phyloP scores from a whole-genome alignment of 2,329 filamentous ascomycete genomes.

The Colletotrichum salicis region DNA sequence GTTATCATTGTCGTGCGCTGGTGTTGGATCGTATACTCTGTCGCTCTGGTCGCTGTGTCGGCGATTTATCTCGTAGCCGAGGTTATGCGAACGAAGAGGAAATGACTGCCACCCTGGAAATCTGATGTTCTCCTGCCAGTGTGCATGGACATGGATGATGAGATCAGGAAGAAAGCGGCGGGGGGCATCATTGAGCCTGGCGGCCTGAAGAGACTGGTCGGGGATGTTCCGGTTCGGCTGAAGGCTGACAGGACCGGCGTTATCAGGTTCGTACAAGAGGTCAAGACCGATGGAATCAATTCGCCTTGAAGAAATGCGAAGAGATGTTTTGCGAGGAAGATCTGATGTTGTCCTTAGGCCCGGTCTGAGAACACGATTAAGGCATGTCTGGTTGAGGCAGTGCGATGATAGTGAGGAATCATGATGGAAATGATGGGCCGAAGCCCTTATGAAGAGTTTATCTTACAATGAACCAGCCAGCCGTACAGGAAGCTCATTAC shows the following conservation, averaged over 20 bases:
- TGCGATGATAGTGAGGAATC: not conserved
- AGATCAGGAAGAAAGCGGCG: not conserved
- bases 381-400: not conserved
- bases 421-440: not conserved
- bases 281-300: not conserved
- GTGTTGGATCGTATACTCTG: not conserved
- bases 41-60: not conserved
- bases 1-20: not conserved
- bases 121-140: conserved; percentile 1
- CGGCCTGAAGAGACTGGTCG: not conserved
- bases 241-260: not conserved
- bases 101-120: conserved; percentile 38
- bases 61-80: not conserved
- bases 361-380: not conserved
- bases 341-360: not conserved
- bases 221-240: not conserved
- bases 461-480: not conserved
- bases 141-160: not conserved
- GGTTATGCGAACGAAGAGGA: conserved; percentile 38
- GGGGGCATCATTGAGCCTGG: not conserved
- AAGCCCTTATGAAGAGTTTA: not conserved
- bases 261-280: not conserved
- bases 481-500: not conserved
- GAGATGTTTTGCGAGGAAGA: not conserved
- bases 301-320: not conserved